Conservation (phyloP, 2,329 filamentous ascomycete genomes). For the Aureobasidium vineae region DNA sequence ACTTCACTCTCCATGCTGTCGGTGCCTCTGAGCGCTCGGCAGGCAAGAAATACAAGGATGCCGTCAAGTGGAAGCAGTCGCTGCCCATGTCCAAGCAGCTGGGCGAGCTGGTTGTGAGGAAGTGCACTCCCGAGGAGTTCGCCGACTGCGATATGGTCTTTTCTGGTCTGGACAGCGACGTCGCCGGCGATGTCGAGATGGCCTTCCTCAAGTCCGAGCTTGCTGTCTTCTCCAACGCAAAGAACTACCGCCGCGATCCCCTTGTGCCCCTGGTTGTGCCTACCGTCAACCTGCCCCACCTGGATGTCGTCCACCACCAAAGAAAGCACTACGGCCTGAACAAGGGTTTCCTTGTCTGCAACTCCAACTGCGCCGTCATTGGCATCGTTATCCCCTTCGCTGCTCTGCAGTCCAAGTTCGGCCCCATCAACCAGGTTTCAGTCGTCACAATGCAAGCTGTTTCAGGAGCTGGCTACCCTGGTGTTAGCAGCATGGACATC, state of each 20-base stretch:
- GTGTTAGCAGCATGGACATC: slow-evolving; percentile 91
- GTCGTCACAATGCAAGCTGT: slow-evolving; percentile 96
- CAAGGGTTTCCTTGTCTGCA: slow-evolving; percentile 93
- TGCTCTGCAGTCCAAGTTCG: slow-evolving; percentile 82
- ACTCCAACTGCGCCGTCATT: slow-evolving; percentile 97
- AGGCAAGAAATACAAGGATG: slow-evolving; percentile 92
- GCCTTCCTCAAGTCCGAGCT: slow-evolving; percentile 86
- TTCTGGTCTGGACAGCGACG: slow-evolving; percentile 86
- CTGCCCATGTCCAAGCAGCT: slow-evolving; percentile 73
- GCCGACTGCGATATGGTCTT: slow-evolving; percentile 90
- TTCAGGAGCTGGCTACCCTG: slow-evolving; percentile 87
- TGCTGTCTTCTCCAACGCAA: slow-evolving; percentile 94
- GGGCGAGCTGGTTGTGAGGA: slow-evolving; percentile 77
- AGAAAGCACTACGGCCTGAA: slow-evolving; percentile 67
- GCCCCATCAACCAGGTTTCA: slow-evolving; percentile 70
- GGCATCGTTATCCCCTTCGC: slow-evolving; percentile 94
- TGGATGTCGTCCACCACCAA: slow-evolving; percentile 88
- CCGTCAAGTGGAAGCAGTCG: slow-evolving; percentile 92
- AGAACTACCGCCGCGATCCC: slow-evolving; percentile 91
- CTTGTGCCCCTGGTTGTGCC: slow-evolving; percentile 91
- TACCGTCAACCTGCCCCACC: slow-evolving; percentile 86
- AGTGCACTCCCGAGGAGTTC: slow-evolving; percentile 80
- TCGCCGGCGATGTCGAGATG: slow-evolving; percentile 91
- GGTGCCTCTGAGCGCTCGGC: slow-evolving; percentile 87
- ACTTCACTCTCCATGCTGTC: slow-evolving; percentile 81